Evolutionary conservation across 768 basidiomycete genomes (phyloP), one percentile per base, ranked within the genome.

Genomic region (Tephrocybe sp.): DNA sequence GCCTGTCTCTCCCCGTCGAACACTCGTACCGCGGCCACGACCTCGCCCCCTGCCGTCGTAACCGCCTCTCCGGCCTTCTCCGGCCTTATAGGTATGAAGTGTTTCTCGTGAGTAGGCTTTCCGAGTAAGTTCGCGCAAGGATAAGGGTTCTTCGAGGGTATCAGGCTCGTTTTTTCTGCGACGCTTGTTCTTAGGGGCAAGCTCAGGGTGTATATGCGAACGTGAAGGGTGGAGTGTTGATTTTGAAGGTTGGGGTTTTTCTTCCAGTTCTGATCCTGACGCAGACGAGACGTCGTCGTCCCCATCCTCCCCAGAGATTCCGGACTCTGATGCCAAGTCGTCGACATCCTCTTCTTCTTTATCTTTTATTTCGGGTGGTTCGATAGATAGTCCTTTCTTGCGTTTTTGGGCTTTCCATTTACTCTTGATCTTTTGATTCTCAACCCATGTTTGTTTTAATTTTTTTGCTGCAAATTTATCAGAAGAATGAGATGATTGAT

Each of bases 391-490:
- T 15, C 64, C 70, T 50, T 72, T 69, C 47, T 70, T 75, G 50
- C 76, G 76, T 69, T 86, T 88, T 69, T 88, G 74, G 29, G 79
- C 73, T 59, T 78, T 86, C 87, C 90, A 92, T 70, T 86, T 78
- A 57, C 78, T 80, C 60, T 85, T 88, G 48, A 91, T 78, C 69
- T 91, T 91, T 51, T 77, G 77, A 52, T 77, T 82, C 48, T 86
- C 76, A 9, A 94, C 77, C 82, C 93, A 94, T 50, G 80, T 76
- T 62, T 80, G 77, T 68, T 92, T 94, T 50, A 94, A 72, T 57
- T 83, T 84, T 64, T 80, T 88, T 16, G 93, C 92, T 92, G 56
- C 10, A 54, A 21, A 37, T 42, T n/a, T 15, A 60, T 53, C 51
- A 49, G 39, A 21, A 25, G 27, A 19, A 31, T n/a, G 18, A 22